Percentiles rank a stretch among this genome's conserved stretches.
Conservation (phyloP, 768 basidiomycete genomes). For the Royoungia palumana region DNA sequence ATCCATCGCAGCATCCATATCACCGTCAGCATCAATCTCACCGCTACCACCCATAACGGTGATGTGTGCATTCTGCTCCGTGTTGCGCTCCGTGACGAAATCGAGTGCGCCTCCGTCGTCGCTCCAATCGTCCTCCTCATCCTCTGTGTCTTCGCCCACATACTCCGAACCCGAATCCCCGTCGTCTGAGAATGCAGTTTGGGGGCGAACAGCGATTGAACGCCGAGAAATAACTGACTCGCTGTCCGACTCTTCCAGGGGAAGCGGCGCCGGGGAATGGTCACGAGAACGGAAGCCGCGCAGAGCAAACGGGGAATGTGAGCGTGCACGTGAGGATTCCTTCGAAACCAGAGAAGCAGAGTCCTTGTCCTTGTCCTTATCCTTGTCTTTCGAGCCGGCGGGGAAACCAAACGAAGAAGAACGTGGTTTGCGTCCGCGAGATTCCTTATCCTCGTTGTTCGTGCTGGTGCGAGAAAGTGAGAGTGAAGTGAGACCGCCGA, state of each 20-base stretch:
- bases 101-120: conserved; percentile 63
- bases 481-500: conserved; percentile 64
- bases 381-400: conserved; percentile 30
- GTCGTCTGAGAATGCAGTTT: conserved; percentile 59
- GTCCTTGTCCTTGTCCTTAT: conserved; percentile 32
- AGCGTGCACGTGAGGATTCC: conserved; percentile 60
- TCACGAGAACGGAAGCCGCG: conserved; percentile 60
- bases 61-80: conserved; percentile 72
- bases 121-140: conserved; percentile 59
- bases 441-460: conserved; percentile 36
- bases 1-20: conserved; percentile 53
- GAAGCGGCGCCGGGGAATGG: conserved; percentile 53
- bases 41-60: conserved; percentile 26
- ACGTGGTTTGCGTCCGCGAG: conserved; percentile 49
- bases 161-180: conserved; percentile 66
- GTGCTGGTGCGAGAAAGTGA: conserved; percentile 56
- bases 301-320: conserved; percentile 77
- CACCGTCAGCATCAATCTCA: conserved; percentile 41
- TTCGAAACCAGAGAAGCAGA: conserved; percentile 43
- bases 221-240: conserved; percentile 34
- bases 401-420: conserved; percentile 48
- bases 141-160: conserved; percentile 45
- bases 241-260: conserved; percentile 54
- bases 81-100: conserved; percentile 81
- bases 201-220: conserved; percentile 47